These are phyloP conservation scores for Benincasa hispida DNA, from an alignment of 306 rosid genomes.

Conservation along the genomic window DNA sequence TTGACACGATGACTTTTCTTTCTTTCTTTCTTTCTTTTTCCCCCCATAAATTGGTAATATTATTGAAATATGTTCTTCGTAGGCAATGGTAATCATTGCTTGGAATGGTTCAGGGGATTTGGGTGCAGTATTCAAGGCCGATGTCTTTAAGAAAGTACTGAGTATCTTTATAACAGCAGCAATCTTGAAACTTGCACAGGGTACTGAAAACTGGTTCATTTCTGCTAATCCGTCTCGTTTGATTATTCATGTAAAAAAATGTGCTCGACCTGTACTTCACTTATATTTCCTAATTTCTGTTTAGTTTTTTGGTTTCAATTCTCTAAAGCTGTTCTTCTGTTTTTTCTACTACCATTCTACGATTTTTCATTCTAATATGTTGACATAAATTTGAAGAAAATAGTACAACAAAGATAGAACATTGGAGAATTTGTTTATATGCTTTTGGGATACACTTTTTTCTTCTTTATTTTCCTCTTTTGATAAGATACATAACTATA, in stretches of 20 bases:
- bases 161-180: constrained; percentile 96
- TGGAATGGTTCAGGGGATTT: constrained; percentile 66
- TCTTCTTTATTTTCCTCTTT: too few relatives aligned
- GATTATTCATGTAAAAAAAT: not conserved
- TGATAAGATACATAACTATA: too few relatives aligned
- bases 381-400: not conserved
- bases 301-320: not conserved
- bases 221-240: not conserved
- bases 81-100: constrained; percentile 94
- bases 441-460: not conserved
- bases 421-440: not conserved
- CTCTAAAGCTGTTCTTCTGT: not conserved
- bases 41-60: constrained; percentile 2
- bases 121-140: constrained; percentile 47
- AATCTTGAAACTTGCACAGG: constrained; percentile 84
- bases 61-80: constrained; percentile 18
- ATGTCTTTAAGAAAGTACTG: constrained; percentile 78
- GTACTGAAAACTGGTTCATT: constrained; percentile 32
- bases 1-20: not conserved
- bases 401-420: not conserved
- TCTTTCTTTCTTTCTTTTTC: not conserved
- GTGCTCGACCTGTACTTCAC: not conserved
- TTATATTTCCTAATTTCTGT: not conserved
- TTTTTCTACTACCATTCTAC: not conserved
- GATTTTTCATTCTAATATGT: not conserved